A percentile compares a stretch with the other conserved stretches of the same genome.
Evolutionary conservation across 106 monocot species (phyloP).

Genomic region (Triglochin maritima): DNA sequence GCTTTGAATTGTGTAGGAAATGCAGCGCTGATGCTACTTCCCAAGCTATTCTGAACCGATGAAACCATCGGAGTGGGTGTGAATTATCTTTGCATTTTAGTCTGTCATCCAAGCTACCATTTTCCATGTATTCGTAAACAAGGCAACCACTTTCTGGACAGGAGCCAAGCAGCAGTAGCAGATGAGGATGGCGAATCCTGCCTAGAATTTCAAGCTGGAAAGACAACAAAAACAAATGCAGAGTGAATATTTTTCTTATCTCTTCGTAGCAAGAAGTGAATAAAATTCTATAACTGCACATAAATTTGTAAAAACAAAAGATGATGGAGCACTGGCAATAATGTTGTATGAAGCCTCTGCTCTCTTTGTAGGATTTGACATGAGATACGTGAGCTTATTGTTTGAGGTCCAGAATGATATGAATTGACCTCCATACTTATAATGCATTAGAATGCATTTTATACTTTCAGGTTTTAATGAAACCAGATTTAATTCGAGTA

Average conservation of each 20-base stretch:
- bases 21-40: constrained; percentile 55
- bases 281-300: no score
- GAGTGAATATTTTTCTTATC: neutral
- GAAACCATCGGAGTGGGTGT: constrained; percentile 43
- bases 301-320: no score
- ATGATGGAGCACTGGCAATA: no score
- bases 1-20: constrained; percentile 63
- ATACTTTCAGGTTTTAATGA: no score
- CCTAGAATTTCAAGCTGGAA: constrained; percentile 66
- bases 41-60: constrained; percentile 59
- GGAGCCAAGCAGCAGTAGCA: constrained; percentile 63
- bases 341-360: no score
- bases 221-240: neutral
- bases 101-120: constrained; percentile 72
- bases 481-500: no score
- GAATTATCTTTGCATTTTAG: constrained; percentile 32
- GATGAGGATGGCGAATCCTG: constrained; percentile 60
- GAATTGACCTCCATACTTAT: no score
- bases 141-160: constrained; percentile 60
- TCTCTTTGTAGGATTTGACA: no score
- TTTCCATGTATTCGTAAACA: constrained; percentile 85
- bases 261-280: no score
- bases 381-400: no score
- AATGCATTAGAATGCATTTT: no score
- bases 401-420: no score